These are phyloP conservation scores for Zygoascus biomembranicola DNA, from an alignment of 805 yeast species.

Conservation along the genomic window DNA sequence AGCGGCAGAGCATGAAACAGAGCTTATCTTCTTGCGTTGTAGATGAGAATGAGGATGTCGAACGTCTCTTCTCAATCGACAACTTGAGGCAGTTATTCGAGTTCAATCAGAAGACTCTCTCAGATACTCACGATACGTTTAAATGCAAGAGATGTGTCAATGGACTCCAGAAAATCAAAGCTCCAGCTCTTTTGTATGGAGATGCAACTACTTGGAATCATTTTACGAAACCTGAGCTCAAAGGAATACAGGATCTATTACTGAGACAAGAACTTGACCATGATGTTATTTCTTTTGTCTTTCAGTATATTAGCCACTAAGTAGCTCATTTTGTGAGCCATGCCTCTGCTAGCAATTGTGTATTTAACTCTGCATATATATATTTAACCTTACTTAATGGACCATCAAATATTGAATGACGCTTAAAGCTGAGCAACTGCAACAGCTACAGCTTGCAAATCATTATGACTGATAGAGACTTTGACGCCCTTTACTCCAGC, in stretches of 20 bases:
- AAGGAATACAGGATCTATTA: slow-evolving; percentile 64
- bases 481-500: slow-evolving; percentile 65
- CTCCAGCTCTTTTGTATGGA: slow-evolving; percentile 90
- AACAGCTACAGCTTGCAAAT: slow-evolving; percentile 94
- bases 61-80: slow-evolving; percentile 80
- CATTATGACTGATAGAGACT: slow-evolving; percentile 94
- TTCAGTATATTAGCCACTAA: slow-evolving; percentile 84
- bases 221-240: slow-evolving; percentile 53
- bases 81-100: slow-evolving; percentile 67
- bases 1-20: slow-evolving; percentile 90
- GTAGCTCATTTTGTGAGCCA: background rate
- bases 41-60: slow-evolving; percentile 93
- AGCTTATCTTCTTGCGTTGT: slow-evolving; percentile 93
- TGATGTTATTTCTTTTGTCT: slow-evolving; percentile 73
- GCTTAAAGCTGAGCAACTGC: slow-evolving; percentile 45
- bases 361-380: background rate
- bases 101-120: slow-evolving; percentile 55
- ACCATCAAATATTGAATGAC: background rate
- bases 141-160: slow-evolving; percentile 71
- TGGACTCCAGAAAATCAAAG: slow-evolving; percentile 52
- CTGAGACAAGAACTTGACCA: slow-evolving; percentile 63
- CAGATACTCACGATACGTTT: slow-evolving; percentile 91
- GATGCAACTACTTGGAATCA: slow-evolving; percentile 99
- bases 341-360: background rate
- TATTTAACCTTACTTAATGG: background rate